phyloP scores from a whole-genome alignment of 352 stramenopile genomes.

The Pythium plurisporium region DNA sequence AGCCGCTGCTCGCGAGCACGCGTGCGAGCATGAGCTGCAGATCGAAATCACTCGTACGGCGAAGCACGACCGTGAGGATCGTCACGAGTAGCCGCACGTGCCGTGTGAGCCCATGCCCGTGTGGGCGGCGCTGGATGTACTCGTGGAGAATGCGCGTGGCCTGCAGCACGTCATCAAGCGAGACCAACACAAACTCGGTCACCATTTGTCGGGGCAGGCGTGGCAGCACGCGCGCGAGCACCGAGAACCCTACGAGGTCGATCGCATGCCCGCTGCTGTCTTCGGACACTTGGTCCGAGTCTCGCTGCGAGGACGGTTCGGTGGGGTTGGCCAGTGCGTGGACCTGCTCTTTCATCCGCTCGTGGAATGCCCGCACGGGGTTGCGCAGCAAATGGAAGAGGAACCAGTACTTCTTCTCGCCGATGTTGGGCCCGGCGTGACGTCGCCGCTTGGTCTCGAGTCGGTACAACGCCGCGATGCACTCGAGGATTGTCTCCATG shows the following conservation, averaged over 20 bases:
- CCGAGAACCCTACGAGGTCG: conserved; percentile 12
- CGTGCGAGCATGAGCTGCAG: conserved; percentile 20
- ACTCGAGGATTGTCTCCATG: conserved; percentile 22
- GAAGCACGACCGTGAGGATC: conserved; percentile 35
- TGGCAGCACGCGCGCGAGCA: conserved; percentile 30
- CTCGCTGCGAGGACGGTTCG: neutral
- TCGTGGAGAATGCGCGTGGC: conserved; percentile 25
- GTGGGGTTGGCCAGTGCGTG: neutral
- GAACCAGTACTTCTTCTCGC: conserved; percentile 48
- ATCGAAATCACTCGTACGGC: conserved; percentile 36
- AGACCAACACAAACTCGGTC: conserved; percentile 51
- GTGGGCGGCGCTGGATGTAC: conserved; percentile 10
- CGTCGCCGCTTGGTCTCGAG: conserved; percentile 45
- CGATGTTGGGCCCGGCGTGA: conserved; percentile 23
- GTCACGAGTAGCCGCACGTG: conserved; percentile 27
- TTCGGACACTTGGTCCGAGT: conserved; percentile 2
- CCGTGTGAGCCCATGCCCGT: neutral
- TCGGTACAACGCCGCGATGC: conserved; percentile 41
- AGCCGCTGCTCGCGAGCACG: conserved; percentile 15
- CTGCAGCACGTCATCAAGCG: conserved; percentile 44
- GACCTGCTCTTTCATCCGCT: conserved; percentile 15
- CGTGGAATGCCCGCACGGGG: conserved; percentile 44
- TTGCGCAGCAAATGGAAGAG: conserved; percentile 40
- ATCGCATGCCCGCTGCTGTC: neutral
- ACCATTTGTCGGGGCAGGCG: conserved; percentile 39